phyloP scores from a whole-genome alignment of 2,329 filamentous ascomycete species.

The Myotisia sp. region DNA sequence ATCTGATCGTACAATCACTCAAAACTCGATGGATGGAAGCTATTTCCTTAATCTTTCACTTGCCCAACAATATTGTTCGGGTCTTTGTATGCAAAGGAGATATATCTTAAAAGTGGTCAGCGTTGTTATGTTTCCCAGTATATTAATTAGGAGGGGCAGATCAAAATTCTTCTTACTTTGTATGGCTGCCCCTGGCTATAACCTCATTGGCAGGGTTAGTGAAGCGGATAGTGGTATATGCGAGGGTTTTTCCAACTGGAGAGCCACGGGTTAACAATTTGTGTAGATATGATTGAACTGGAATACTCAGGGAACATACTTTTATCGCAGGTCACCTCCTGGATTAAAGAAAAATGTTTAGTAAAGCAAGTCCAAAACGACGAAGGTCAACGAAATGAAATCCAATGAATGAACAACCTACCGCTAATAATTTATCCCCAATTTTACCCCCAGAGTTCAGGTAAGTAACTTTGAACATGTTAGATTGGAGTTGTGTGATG shows the following conservation, averaged over 20 bases:
- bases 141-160: too few relatives aligned
- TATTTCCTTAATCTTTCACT: background rate
- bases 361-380: background rate
- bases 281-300: too few relatives aligned
- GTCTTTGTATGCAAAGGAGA: constrained; percentile 48
- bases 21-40: too few relatives aligned
- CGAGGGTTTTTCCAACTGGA: constrained; percentile 50
- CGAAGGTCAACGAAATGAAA: background rate
- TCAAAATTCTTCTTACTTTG: constrained; percentile 36
- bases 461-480: constrained; percentile 40
- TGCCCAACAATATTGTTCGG: constrained; percentile 40
- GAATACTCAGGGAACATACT: constrained; percentile 29
- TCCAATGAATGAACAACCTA: constrained; percentile 18
- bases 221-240: constrained; percentile 50
- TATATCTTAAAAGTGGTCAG: constrained; percentile 33
- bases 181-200: constrained; percentile 52
- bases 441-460: constrained; percentile 49
- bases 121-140: too few relatives aligned
- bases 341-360: constrained; percentile 1
- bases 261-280: background rate
- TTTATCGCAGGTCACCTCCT: constrained; percentile 51
- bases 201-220: constrained; percentile 44
- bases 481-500: background rate
- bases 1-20: too few relatives aligned
- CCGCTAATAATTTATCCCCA: constrained; percentile 44